Conservation (phyloP, 2,329 filamentous ascomycete genomes). For the Diaporthe aspalathi region DNA sequence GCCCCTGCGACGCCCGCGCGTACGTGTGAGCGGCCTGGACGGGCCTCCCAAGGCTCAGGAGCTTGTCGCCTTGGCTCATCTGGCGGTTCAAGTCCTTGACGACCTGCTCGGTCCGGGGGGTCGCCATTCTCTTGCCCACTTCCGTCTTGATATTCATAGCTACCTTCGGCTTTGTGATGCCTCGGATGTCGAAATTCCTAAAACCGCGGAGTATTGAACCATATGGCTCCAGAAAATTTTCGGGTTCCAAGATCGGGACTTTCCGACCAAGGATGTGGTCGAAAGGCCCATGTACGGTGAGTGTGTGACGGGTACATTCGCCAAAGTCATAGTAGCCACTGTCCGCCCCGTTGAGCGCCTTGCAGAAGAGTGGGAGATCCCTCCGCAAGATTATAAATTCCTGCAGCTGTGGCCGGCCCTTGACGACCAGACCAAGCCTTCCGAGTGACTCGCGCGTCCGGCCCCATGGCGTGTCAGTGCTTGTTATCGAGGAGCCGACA, state of each 20-base stretch:
- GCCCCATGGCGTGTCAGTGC: neutral
- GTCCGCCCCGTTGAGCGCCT: neutral
- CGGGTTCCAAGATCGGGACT: neutral
- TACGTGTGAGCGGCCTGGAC: neutral
- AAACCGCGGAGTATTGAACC: neutral
- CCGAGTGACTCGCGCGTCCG: neutral
- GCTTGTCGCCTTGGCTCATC: neutral
- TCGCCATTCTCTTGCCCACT: neutral
- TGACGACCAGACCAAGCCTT: neutral
- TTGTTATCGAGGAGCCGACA: neutral
- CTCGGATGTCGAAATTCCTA: neutral
- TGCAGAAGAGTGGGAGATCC: neutral
- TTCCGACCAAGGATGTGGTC: too few species aligned
- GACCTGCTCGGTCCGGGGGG: neutral
- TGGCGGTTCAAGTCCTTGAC: neutral
- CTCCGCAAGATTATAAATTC: neutral
- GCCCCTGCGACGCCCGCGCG: neutral
- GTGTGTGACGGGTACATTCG: neutral
- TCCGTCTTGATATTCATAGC: neutral
- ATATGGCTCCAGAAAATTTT: neutral
- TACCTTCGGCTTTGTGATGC: neutral
- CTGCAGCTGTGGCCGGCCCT: neutral
- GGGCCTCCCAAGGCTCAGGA: neutral
- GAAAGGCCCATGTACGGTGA: neutral
- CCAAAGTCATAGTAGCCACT: conserved; percentile 9